A percentile compares a stretch with the other conserved stretches of the same genome.
Conservation (phyloP, 257 asterid genomes). For the Solanum tarapatanum region DNA sequence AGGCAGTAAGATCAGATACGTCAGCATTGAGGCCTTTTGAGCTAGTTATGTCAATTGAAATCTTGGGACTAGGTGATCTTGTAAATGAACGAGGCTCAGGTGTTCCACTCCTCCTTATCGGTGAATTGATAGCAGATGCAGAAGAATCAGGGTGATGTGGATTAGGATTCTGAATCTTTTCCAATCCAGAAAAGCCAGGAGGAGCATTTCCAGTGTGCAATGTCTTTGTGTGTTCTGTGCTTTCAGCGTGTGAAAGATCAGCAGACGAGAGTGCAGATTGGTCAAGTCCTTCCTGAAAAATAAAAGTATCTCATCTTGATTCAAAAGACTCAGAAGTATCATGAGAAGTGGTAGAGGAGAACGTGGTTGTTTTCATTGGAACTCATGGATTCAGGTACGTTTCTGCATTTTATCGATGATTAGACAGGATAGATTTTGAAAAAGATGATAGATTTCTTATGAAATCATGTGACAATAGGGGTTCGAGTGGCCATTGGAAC, state of each 20-base stretch:
- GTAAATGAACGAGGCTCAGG: slow-evolving; percentile 12
- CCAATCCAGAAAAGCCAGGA: slow-evolving; percentile 4
- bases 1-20: slow-evolving; percentile 35
- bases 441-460: not conserved
- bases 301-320: not conserved
- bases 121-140: slow-evolving; percentile 9
- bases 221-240: slow-evolving; percentile 18
- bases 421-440: not conserved
- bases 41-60: slow-evolving; percentile 5
- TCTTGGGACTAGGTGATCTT: slow-evolving; percentile 23
- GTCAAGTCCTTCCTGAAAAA: slow-evolving; percentile 51
- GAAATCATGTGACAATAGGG: too few relatives aligned
- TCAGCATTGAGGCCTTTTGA: slow-evolving; percentile 20
- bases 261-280: slow-evolving; percentile 24
- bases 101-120: slow-evolving; percentile 13
- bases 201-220: slow-evolving; percentile 3
- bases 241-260: slow-evolving; percentile 39
- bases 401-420: not conserved
- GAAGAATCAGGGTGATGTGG: slow-evolving; percentile 7
- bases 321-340: not conserved
- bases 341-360: not conserved
- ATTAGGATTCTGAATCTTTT: slow-evolving; percentile 3
- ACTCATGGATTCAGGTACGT: not conserved
- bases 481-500: too few relatives aligned
- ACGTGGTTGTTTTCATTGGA: not conserved